phyloP scores from a whole-genome alignment of 371 early-diverging fungal genomes.

The Apophysomyces variabilis region DNA sequence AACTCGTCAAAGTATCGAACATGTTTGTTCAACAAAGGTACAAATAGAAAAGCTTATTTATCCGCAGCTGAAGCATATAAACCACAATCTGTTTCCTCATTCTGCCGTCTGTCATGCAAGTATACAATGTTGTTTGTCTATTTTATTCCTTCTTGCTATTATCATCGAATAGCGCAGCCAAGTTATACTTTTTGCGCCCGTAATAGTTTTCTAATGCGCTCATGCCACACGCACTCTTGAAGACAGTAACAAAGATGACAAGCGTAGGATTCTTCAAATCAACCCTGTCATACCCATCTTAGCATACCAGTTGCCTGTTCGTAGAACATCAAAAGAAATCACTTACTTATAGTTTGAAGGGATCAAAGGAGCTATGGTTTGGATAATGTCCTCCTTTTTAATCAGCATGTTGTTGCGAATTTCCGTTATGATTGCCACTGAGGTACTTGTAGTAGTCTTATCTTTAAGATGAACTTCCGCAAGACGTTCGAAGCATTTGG shows the following conservation, averaged over 20 bases:
- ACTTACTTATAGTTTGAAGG: constrained; percentile 47
- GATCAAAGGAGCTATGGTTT: constrained; percentile 45
- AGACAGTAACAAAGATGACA: constrained; percentile 54
- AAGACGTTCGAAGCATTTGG: constrained; percentile 38
- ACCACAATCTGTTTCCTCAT: too few species aligned
- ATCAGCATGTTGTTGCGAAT: constrained; percentile 51
- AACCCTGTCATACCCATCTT: constrained; percentile 28
- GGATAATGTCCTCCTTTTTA: constrained; percentile 44
- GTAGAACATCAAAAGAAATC: neutral
- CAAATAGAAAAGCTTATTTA: too few species aligned
- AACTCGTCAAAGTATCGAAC: neutral
- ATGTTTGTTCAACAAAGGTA: neutral
- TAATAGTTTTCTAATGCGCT: constrained; percentile 49
- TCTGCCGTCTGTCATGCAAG: neutral
- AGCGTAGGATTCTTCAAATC: constrained; percentile 48
- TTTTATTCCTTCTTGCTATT: constrained; percentile 2
- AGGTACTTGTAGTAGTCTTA: constrained; percentile 18
- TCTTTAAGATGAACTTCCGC: constrained; percentile 24
- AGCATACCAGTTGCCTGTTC: neutral
- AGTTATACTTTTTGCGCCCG: constrained; percentile 52
- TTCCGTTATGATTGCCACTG: constrained; percentile 54
- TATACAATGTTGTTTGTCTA: neutral
- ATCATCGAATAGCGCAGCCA: constrained; percentile 21
- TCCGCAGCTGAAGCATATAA: too few species aligned
- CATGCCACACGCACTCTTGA: constrained; percentile 61